Base-by-base conservation (phyloP, 345 rosid genomes). In the Anacardium occidentale region DNA sequence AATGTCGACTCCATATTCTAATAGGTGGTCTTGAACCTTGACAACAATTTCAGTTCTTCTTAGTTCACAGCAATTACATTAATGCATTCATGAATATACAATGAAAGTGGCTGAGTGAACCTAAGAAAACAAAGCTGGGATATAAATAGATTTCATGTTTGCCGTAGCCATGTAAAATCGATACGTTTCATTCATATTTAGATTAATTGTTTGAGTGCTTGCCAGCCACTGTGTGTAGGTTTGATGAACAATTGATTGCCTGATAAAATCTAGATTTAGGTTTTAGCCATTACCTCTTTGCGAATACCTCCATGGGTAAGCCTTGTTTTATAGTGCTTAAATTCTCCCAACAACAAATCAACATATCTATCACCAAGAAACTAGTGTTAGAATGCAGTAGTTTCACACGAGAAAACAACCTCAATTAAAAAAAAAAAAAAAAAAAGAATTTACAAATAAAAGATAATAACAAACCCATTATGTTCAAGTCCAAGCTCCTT, bases 401-500 rank as follows among this genome's bases (percentile, higher is more conserved):
- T 37, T 37, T 37, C 9, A 37, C 42, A 37, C 7, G 42, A 37
- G 42, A 37, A 5, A 34, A 52, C 48, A 20, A 50, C 65, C n/a
- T 66, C 21, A 18, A 74, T n/a, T n/a, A n/a, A n/a, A n/a, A n/a
- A n/a, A n/a, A n/a, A n/a, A n/a, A 32, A 54, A 71, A 65, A 63
- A 12, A 66, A 32, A 51, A 24, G 22, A 32, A 14, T 17, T 9
- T 51, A 40, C 10, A 74, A 50, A 13, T 7, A 0, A 7, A 29
- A 47, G 17, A 21, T 24, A 50, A 10, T 70, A 75, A 87, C 96
- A 62, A 75, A 96, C 98, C 99, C 98, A 77, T 96, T 96, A 68
- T 96, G 99, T 82, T 96, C 99, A 60, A 96, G 79, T 50, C 99
- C 99, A 24, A 96, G 88, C 83, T 96, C 99, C 84, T 88, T 96